These are phyloP conservation scores for Moringa oleifera DNA, from an alignment of 345 rosid genomes.

Conservation along the genomic window DNA sequence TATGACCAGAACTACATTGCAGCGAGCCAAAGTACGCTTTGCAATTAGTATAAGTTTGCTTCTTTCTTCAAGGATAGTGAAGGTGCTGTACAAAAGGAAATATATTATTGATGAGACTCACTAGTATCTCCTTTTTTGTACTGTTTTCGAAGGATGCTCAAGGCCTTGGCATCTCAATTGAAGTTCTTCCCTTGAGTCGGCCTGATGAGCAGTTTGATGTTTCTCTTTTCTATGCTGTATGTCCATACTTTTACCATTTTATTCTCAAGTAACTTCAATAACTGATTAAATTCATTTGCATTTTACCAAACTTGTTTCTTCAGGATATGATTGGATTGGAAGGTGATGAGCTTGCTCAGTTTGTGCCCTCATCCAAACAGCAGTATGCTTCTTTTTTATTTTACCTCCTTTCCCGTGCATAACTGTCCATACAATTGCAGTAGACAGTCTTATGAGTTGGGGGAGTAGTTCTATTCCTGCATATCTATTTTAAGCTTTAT, in stretches of 20 bases:
- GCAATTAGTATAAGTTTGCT: not conserved
- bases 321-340: constrained; percentile 83
- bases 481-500: not conserved
- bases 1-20: constrained; percentile 87
- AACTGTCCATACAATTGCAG: not conserved
- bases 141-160: constrained; percentile 73
- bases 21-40: constrained; percentile 76
- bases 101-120: too few species aligned
- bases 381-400: constrained; percentile 38
- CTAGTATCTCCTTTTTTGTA: constrained; percentile 5
- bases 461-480: not conserved
- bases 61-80: not conserved
- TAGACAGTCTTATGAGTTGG: not conserved
- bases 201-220: constrained; percentile 62
- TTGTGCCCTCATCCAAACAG: constrained; percentile 58
- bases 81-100: too few species aligned
- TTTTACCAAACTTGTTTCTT: constrained; percentile 8
- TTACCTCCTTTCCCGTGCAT: not conserved
- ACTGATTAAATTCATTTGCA: constrained; percentile 2
- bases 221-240: constrained; percentile 62
- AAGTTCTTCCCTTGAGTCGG: constrained; percentile 71
- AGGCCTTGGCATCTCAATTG: constrained; percentile 93
- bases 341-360: constrained; percentile 52
- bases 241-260: constrained; percentile 18
- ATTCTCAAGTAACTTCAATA: constrained; percentile 12